Percentiles rank a stretch among this genome's conserved stretches.
These are phyloP conservation scores for Jaltomata sinuosa DNA, from an alignment of 257 asterid genomes.

Conservation along the genomic window DNA sequence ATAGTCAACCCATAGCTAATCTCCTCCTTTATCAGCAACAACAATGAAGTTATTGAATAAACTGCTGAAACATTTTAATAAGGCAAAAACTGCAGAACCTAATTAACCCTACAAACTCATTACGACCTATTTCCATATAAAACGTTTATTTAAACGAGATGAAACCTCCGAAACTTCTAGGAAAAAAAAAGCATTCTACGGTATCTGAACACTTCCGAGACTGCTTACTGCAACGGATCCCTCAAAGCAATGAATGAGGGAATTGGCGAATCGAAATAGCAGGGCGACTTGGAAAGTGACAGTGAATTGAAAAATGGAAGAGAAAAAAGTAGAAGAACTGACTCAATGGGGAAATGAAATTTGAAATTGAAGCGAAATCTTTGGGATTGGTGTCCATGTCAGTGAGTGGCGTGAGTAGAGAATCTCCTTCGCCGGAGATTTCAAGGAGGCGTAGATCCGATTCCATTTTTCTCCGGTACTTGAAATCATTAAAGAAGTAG, in stretches of 20 bases:
- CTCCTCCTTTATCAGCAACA: not conserved
- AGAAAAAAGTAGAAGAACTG: not conserved
- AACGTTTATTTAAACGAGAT: not conserved
- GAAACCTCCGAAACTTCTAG: not conserved
- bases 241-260: not conserved
- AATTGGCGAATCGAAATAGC: not conserved
- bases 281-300: not conserved
- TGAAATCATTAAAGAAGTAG: not conserved
- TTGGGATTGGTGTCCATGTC: not conserved
- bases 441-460: not conserved
- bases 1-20: not conserved
- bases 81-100: not conserved
- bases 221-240: not conserved
- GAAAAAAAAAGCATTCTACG: not conserved
- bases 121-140: not conserved
- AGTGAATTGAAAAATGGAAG: not conserved
- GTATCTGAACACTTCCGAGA: not conserved
- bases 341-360: not conserved
- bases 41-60: not conserved
- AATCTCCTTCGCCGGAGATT: constrained; percentile 9
- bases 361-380: not conserved
- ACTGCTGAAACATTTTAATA: not conserved
- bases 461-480: not conserved
- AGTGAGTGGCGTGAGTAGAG: constrained; percentile 1
- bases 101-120: not conserved